Evolutionary conservation across 129 eudicot genomes (phyloP).

Genomic region (Heracleum sosnowskyi): DNA sequence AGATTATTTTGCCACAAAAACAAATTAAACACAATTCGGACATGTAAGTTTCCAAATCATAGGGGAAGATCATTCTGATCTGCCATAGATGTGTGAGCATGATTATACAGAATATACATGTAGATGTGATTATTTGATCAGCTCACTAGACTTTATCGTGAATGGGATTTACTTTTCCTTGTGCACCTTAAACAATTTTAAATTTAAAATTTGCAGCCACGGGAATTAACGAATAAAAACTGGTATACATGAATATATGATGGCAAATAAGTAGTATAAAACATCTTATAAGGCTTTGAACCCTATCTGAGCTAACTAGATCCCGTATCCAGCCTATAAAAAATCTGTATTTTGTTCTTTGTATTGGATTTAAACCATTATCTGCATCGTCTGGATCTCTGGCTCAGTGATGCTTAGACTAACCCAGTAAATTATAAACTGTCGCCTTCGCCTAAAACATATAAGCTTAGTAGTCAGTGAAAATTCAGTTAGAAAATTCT

Average conservation of each 20-base stretch:
- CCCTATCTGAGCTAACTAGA: not conserved
- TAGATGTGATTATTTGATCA: not conserved
- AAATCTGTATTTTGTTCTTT: not conserved
- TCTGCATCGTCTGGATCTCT: not conserved
- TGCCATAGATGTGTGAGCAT: conserved; percentile 4
- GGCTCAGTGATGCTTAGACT: not conserved
- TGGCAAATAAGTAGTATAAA: not conserved
- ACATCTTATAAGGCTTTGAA: not conserved
- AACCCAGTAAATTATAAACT: not conserved
- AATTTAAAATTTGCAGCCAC: not conserved
- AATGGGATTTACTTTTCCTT: not conserved
- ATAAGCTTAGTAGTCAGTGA: too few species aligned
- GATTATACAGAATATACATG: not conserved
- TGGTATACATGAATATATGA: not conserved
- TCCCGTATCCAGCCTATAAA: not conserved
- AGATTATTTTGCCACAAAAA: conserved; percentile 64
- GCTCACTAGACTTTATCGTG: not conserved
- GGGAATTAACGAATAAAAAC: not conserved
- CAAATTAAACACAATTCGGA: conserved; percentile 64
- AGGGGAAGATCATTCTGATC: not conserved
- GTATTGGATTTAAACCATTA: not conserved
- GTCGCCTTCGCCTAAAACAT: not conserved
- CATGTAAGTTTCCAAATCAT: conserved; percentile 37
- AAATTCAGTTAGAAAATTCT: too few species aligned
- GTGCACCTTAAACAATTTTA: not conserved